Percentiles rank a stretch among this genome's conserved stretches.
Evolutionary conservation across 176 grass and related monocot species (phyloP).

Genomic region (Olyra latifolia): DNA sequence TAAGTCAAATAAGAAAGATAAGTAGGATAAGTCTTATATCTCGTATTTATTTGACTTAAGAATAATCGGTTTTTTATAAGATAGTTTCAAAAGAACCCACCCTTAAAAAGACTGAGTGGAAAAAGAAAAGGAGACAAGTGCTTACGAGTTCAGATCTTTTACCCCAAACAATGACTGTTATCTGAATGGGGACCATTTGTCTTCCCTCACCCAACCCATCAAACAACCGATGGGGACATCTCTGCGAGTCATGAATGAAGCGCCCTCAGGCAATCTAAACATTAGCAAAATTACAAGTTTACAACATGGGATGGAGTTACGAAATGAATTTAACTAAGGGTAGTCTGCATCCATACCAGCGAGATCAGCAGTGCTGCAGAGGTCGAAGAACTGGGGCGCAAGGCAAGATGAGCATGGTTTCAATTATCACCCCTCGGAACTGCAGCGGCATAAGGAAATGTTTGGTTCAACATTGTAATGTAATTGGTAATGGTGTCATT

Average conservation of each 20-base stretch:
- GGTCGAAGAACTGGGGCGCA: neutral
- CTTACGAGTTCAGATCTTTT: conserved; percentile 14
- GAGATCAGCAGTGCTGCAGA: neutral
- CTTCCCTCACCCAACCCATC: neutral
- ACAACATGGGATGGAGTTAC: neutral
- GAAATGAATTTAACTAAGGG: neutral
- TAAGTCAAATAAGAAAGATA: no score
- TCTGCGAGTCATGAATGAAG: neutral
- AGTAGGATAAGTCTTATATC: no score
- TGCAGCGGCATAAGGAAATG: no score
- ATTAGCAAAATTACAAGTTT: conserved; percentile 5
- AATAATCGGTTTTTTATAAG: no score
- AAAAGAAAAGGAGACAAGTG: neutral
- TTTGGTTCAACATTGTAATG: no score
- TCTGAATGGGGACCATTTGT: neutral
- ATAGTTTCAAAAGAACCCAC: no score
- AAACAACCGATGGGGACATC: neutral
- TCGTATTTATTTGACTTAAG: no score
- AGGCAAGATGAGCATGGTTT: neutral
- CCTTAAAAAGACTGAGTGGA: neutral
- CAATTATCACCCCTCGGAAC: no score
- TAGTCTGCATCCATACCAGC: neutral
- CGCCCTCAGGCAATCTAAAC: neutral
- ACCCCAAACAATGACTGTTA: neutral
- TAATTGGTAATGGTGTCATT: no score